Conservation (phyloP, 176 grass and related monocot genomes). For the Eleusine coracana region DNA sequence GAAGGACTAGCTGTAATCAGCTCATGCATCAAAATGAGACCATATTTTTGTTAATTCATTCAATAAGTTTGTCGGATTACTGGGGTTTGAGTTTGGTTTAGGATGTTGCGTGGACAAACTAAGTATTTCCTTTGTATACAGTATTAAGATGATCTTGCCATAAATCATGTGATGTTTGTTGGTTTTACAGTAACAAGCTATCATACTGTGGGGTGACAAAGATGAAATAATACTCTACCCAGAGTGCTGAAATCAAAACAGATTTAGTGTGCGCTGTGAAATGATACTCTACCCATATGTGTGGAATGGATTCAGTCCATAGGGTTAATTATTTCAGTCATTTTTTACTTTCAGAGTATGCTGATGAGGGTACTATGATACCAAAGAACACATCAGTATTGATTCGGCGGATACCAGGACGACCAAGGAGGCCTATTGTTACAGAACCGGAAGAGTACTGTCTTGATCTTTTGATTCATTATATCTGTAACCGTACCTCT, state of each 20-base stretch:
- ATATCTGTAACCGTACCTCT: constrained; percentile 34
- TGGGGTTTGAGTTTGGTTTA: constrained; percentile 23
- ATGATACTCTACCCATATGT: neutral
- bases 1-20: constrained; percentile 1
- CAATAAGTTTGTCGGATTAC: neutral
- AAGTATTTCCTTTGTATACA: constrained; percentile 4
- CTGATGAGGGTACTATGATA: constrained; percentile 91
- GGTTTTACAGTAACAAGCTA: constrained; percentile 21
- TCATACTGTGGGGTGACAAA: neutral
- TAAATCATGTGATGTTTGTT: constrained; percentile 14
- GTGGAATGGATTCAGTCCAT: constrained; percentile 32
- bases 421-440: constrained; percentile 77
- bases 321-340: constrained; percentile 46
- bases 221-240: constrained; percentile 27
- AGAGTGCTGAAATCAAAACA: neutral
- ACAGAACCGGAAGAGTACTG: constrained; percentile 83
- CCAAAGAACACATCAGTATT: constrained; percentile 97
- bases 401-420: constrained; percentile 93
- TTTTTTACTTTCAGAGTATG: constrained; percentile 89
- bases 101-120: constrained; percentile 11
- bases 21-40: neutral
- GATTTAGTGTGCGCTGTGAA: constrained; percentile 11
- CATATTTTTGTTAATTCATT: neutral
- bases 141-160: neutral
- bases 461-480: constrained; percentile 60